A percentile compares a stretch with the other conserved stretches of the same genome.
Conservation (phyloP, 768 basidiomycete genomes). For the Xerocomellus chrysenteron region DNA sequence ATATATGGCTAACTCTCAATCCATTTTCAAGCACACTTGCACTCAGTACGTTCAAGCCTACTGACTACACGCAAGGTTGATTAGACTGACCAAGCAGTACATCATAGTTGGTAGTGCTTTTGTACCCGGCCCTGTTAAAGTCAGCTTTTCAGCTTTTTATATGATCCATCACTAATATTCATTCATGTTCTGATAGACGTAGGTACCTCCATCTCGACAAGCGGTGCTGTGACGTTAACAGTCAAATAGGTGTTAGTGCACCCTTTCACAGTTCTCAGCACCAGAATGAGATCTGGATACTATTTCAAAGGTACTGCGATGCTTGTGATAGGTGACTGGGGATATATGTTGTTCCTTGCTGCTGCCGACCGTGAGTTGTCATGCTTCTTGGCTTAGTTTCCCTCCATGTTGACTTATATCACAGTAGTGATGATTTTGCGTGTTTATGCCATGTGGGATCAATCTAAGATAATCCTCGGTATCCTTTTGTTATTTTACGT, state of each 20-base stretch:
- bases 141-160: background rate
- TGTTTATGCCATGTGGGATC: slow-evolving; percentile 14
- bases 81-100: background rate
- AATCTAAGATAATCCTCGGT: slow-evolving; percentile 3
- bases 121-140: background rate
- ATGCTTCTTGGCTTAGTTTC: no score
- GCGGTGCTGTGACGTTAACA: background rate
- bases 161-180: background rate
- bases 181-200: slow-evolving; percentile 5
- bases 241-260: slow-evolving; percentile 10
- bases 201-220: background rate
- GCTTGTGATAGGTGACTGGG: background rate
- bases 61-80: background rate
- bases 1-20: background rate
- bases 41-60: slow-evolving; percentile 1
- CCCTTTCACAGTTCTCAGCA: background rate
- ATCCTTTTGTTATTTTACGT: slow-evolving; percentile 5
- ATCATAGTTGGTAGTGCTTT: slow-evolving; percentile 2
- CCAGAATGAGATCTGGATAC: background rate
- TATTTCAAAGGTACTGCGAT: background rate
- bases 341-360: slow-evolving; percentile 3
- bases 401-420: background rate
- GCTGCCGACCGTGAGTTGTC: slow-evolving; percentile 11
- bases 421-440: slow-evolving; percentile 20
- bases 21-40: background rate